Evolutionary conservation across 1,284 basidiomycete species (phyloP).

Genomic region (Puccinia coronata): DNA sequence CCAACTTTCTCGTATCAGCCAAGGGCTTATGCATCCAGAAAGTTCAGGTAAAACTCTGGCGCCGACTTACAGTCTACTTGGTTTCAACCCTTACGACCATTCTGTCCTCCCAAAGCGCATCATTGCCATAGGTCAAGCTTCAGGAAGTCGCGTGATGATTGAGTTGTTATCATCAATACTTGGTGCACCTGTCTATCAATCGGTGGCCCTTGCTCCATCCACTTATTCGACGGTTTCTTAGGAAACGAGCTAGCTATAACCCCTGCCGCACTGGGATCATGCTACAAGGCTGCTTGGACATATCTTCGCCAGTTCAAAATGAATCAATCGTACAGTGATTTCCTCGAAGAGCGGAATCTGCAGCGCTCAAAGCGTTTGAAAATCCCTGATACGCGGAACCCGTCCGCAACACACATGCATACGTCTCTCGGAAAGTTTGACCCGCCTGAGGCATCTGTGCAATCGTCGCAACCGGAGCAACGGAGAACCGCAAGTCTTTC

Average conservation of each 20-base stretch:
- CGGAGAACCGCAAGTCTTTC: slow-evolving; percentile 1
- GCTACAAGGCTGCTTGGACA: slow-evolving; percentile 45
- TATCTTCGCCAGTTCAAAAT: slow-evolving; percentile 1
- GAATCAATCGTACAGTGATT: slow-evolving; percentile 22
- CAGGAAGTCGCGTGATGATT: slow-evolving; percentile 37
- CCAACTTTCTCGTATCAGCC: slow-evolving; percentile 35
- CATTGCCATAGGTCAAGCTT: slow-evolving; percentile 30
- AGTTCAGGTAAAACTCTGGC: background rate
- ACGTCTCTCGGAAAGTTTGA: slow-evolving; percentile 26
- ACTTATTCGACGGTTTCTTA: slow-evolving; percentile 21
- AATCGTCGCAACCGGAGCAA: slow-evolving; percentile 17
- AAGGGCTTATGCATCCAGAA: background rate
- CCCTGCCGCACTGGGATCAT: slow-evolving; percentile 25
- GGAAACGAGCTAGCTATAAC: slow-evolving; percentile 37
- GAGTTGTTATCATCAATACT: slow-evolving; percentile 37
- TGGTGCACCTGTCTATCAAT: slow-evolving; percentile 40
- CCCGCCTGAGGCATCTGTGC: background rate
- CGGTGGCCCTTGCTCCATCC: slow-evolving; percentile 17
- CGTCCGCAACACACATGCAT: slow-evolving; percentile 6
- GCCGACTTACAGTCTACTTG: slow-evolving; percentile 23
- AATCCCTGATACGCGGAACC: background rate
- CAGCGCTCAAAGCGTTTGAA: slow-evolving; percentile 34
- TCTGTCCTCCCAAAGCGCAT: slow-evolving; percentile 35
- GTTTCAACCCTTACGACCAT: slow-evolving; percentile 44
- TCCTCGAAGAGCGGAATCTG: slow-evolving; percentile 10